A percentile compares a stretch with the other conserved stretches of the same genome.
phyloP scores from a whole-genome alignment of 1,284 basidiomycete species.

The Trichosporon coremiiforme region DNA sequence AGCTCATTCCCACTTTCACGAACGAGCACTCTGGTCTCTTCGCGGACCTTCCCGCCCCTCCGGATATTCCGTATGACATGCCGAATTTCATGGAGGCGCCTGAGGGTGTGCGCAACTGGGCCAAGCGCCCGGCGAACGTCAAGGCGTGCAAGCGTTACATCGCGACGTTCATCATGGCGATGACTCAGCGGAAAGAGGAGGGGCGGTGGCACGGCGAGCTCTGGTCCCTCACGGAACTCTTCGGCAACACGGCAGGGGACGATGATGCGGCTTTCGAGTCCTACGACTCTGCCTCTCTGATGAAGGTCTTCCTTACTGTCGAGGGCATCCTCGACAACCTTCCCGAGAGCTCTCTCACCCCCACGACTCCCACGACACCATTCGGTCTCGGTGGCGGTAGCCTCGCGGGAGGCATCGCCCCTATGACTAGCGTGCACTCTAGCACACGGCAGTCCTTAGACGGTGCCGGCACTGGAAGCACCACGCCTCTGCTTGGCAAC shows the following conservation, averaged over 20 bases:
- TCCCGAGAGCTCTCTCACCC: conserved; percentile 67
- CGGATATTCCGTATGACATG: conserved; percentile 47
- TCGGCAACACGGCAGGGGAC: conserved; percentile 81
- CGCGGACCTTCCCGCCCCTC: conserved; percentile 58
- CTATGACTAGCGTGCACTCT: conserved; percentile 29
- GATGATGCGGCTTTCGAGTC: conserved; percentile 41
- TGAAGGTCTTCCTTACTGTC: conserved; percentile 92
- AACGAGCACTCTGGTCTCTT: conserved; percentile 61
- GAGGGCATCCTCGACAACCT: conserved; percentile 81
- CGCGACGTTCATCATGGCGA: conserved; percentile 62
- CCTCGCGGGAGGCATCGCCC: conserved; percentile 22
- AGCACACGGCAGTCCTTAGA: conserved; percentile 14
- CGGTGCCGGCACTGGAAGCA: conserved; percentile 10
- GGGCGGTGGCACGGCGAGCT: conserved; percentile 59
- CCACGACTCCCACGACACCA: conserved; percentile 35
- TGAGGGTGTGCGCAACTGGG: conserved; percentile 71
- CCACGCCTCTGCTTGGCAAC: conserved; percentile 13
- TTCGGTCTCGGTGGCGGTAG: conserved; percentile 23
- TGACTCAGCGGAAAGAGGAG: conserved; percentile 57
- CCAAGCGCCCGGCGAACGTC: conserved; percentile 66
- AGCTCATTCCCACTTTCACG: conserved; percentile 67
- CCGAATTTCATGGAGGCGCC: conserved; percentile 66
- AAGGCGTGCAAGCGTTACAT: conserved; percentile 68
- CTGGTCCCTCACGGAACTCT: conserved; percentile 69
- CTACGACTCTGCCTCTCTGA: conserved; percentile 66